Evolutionary conservation across 75 land plant species (phyloP), one percentile per base, ranked within the genome.

Genomic region (Cryptomeria japonica): DNA sequence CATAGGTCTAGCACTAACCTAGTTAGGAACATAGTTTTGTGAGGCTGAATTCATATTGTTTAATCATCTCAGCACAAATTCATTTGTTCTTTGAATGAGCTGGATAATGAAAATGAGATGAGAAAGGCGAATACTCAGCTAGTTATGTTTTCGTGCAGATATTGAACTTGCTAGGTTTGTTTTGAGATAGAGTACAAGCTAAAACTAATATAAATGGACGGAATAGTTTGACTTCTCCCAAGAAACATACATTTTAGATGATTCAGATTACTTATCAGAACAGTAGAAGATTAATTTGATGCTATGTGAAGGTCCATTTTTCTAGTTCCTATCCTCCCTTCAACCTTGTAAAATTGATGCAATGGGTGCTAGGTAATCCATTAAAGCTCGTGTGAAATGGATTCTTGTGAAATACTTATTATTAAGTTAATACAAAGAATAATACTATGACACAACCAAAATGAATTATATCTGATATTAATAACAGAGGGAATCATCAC

Each of bases 31-130:
- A 14, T 46, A n/a, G 51, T 3, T 82, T 82, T 82, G 31, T 46
- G 14, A 82, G 53, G 22, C 32, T 82, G 49, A n/a, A 46, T 10
- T 18, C 42, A 41, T 79, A 8, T 25, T 79, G 39, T 16, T 46
- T 44, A n/a, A n/a, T 82, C 51, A n/a, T 82, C 51, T 82, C 51
- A 82, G 47, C 47, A 44, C 82, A 19, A 79, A 79, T 19, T 79
- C 44, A 39, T 19, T 39, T 34, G 11, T 79, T 79, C 22, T 34
- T 79, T 79, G 46, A 39, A 79, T 41, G 25, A 79, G 10, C 10
- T 39, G 38, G 82, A 41, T 19, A 19, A 38, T 79, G 82, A 79
- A 79, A 79, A 79, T 7, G 39, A 11, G 39, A 39, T 79, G 15
- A 41, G 22, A 79, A 36, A 78, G 2, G 42, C 3, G 10, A 79